Conservation (phyloP, 2,329 filamentous ascomycete species). For the Botrytis aclada region DNA sequence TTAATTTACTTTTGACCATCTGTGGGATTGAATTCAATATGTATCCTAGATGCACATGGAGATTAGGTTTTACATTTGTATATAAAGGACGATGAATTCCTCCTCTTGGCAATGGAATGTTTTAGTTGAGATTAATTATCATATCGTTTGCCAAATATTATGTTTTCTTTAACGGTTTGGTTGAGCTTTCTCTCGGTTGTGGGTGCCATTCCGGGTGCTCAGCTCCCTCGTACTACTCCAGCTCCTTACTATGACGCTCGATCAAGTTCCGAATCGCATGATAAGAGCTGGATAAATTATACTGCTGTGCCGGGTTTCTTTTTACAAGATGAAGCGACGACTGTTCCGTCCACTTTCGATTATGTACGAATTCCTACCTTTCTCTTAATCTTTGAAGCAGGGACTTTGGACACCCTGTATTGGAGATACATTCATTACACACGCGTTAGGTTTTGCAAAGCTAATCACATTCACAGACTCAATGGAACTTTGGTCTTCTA, state of each 20-base stretch:
- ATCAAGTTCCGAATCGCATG: background rate
- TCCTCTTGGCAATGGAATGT: background rate
- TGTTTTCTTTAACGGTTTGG: background rate
- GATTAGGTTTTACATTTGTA: background rate
- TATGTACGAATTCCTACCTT: constrained; percentile 49
- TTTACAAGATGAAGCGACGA: constrained; percentile 58
- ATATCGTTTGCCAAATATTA: background rate
- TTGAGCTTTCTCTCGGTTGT: background rate
- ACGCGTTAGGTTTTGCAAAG: background rate
- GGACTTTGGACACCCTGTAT: too few species aligned
- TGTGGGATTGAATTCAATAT: background rate
- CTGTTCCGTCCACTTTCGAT: constrained; percentile 57
- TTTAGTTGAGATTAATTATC: background rate
- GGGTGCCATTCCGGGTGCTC: background rate
- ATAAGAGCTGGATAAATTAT: constrained; percentile 49
- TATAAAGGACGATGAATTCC: constrained; percentile 3
- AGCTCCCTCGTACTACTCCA: constrained; percentile 1
- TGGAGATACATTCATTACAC: background rate
- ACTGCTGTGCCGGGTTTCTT: constrained; percentile 61
- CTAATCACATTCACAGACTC: constrained; percentile 46
- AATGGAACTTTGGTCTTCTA: constrained; percentile 63
- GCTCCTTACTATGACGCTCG: background rate
- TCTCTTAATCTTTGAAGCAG: background rate
- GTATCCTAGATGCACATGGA: background rate
- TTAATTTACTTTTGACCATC: background rate